A percentile compares a stretch with the other conserved stretches of the same genome.
These are phyloP conservation scores for Chytridiales sp. DNA, from an alignment of 371 early-diverging fungal genomes.

Conservation along the genomic window DNA sequence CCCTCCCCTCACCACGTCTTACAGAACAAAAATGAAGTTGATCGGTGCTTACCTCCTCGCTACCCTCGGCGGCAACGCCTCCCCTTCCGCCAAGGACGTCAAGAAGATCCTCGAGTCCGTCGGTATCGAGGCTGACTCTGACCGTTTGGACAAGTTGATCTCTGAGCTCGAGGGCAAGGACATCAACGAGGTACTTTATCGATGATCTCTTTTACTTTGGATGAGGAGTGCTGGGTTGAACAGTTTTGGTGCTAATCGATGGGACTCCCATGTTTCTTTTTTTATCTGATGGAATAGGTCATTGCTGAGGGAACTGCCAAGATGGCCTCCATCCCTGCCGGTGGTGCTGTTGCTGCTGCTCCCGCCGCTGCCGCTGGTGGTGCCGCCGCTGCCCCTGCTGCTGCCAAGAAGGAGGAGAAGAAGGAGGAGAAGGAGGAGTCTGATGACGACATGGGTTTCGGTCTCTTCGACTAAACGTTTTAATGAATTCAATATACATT, in stretches of 20 bases:
- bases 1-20: too few species aligned
- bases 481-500: too few species aligned
- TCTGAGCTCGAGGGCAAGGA: slow-evolving; percentile 85
- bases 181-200: slow-evolving; percentile 74
- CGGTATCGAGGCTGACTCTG: slow-evolving; percentile 86
- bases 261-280: neutral
- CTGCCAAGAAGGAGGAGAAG: slow-evolving; percentile 39
- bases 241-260: neutral
- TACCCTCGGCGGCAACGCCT: slow-evolving; percentile 82
- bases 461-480: slow-evolving; percentile 45
- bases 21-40: slow-evolving; percentile 88
- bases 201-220: slow-evolving; percentile 6
- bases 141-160: slow-evolving; percentile 75
- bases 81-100: slow-evolving; percentile 82
- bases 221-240: neutral
- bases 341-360: slow-evolving; percentile 66
- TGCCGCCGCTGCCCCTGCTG: slow-evolving; percentile 25
- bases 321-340: slow-evolving; percentile 89
- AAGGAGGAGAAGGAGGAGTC: slow-evolving; percentile 40
- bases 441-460: slow-evolving; percentile 45
- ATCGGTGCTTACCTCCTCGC: slow-evolving; percentile 97
- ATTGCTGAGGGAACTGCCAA: slow-evolving; percentile 89
- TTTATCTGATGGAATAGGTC: slow-evolving; percentile 31
- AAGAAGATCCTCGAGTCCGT: slow-evolving; percentile 84
- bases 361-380: slow-evolving; percentile 41